Evolutionary conservation across 2,329 filamentous ascomycete genomes (phyloP).

Genomic region (Epichloe amarillans): DNA sequence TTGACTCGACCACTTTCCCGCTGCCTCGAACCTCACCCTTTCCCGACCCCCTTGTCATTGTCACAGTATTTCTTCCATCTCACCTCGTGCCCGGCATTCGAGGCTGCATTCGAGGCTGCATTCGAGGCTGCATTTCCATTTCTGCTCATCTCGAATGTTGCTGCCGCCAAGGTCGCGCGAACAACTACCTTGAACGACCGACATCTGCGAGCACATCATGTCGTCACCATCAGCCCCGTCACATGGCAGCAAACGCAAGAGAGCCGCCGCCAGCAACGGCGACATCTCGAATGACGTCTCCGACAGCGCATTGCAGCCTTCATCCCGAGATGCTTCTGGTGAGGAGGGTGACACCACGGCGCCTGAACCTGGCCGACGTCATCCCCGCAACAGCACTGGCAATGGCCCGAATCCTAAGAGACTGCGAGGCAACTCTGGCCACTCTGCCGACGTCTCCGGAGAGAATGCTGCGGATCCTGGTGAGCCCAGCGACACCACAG

Average conservation of each 20-base stretch:
- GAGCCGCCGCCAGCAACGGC: conserved; percentile 41
- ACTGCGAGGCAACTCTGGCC: conserved; percentile 53
- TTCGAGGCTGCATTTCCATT: neutral
- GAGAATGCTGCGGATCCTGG: conserved; percentile 45
- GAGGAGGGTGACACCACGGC: conserved; percentile 69
- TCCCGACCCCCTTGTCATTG: neutral
- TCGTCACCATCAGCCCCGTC: conserved; percentile 44
- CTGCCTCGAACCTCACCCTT: neutral
- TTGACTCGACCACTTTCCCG: neutral
- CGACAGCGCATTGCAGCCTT: conserved; percentile 49
- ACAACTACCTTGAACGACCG: neutral
- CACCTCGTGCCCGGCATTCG: neutral
- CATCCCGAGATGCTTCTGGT: conserved; percentile 69
- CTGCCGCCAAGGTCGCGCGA: neutral
- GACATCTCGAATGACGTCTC: conserved; percentile 30
- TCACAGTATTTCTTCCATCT: neutral
- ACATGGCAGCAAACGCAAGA: conserved; percentile 65
- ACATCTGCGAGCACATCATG: conserved; percentile 27
- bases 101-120: neutral
- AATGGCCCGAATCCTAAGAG: conserved; percentile 58
- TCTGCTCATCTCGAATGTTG: neutral
- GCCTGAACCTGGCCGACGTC: conserved; percentile 43
- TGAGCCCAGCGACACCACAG: conserved; percentile 57
- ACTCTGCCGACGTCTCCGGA: conserved; percentile 27
- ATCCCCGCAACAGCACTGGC: conserved; percentile 42